Conservation (phyloP, 768 basidiomycete genomes). For the Mycena rebaudengoi region DNA sequence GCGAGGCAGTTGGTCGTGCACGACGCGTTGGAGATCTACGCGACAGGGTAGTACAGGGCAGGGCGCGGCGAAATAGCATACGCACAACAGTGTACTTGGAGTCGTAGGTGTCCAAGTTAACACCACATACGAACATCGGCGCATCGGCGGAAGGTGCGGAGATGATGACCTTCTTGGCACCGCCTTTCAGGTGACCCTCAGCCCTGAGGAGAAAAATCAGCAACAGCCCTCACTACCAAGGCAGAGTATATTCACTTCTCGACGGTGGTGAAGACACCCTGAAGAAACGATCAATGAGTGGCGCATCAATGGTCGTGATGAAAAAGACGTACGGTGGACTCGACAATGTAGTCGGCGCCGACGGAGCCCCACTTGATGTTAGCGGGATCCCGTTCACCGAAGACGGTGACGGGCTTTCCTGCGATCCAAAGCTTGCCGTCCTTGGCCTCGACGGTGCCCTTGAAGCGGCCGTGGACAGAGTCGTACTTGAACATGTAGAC, state of each 20-base stretch:
- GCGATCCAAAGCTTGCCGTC: slow-evolving; percentile 91
- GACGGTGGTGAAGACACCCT: slow-evolving; percentile 97
- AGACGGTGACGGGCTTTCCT: slow-evolving; percentile 80
- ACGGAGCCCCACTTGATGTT: slow-evolving; percentile 83
- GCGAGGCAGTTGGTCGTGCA: slow-evolving; percentile 99
- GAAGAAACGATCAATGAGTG: slow-evolving; percentile 20
- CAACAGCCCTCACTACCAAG: slow-evolving; percentile 9
- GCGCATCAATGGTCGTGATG: slow-evolving; percentile 14
- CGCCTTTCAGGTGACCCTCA: slow-evolving; percentile 92
- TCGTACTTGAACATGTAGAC: slow-evolving; percentile 99
- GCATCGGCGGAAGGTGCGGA: slow-evolving; percentile 98
- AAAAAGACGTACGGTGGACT: slow-evolving; percentile 78
- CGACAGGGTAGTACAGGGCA: not conserved
- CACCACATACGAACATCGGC: slow-evolving; percentile 94
- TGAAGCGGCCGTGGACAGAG: slow-evolving; percentile 92
- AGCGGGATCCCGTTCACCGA: slow-evolving; percentile 86
- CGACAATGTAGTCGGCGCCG: slow-evolving; percentile 93
- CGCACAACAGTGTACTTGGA: slow-evolving; percentile 85
- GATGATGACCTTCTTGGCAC: slow-evolving; percentile 99
- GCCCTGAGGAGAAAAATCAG: slow-evolving; percentile 61
- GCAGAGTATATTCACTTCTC: slow-evolving; percentile 68
- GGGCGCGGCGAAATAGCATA: slow-evolving; percentile 30
- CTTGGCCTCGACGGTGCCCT: slow-evolving; percentile 81
- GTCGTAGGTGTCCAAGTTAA: slow-evolving; percentile 95
- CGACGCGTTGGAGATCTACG: slow-evolving; percentile 94